phyloP scores from a whole-genome alignment of 805 yeast genomes.

The Kuraishia ogatae region DNA sequence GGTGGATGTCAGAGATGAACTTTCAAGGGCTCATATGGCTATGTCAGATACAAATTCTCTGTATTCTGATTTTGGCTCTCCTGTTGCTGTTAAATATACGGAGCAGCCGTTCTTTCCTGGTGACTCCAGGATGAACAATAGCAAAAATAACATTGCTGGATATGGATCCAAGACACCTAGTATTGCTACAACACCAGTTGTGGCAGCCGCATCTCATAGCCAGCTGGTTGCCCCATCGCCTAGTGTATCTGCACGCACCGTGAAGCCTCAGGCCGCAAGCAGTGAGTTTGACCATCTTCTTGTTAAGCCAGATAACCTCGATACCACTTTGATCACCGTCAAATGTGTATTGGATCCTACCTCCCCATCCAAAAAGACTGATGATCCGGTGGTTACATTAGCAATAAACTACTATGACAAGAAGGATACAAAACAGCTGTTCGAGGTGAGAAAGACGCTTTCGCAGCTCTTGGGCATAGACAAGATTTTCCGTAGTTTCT shows the following conservation, averaged over 20 bases:
- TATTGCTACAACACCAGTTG: background rate
- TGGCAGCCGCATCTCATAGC: background rate
- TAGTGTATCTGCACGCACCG: background rate
- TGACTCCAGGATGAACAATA: background rate
- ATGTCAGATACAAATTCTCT: background rate
- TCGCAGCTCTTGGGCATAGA: constrained; percentile 57
- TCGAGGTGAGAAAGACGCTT: constrained; percentile 62
- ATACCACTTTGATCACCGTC: constrained; percentile 20
- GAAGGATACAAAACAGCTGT: constrained; percentile 48
- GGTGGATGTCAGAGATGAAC: background rate
- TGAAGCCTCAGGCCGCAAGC: background rate
- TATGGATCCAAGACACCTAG: background rate
- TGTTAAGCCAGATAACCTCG: constrained; percentile 14
- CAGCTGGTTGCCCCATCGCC: background rate
- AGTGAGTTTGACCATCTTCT: background rate
- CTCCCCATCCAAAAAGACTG: constrained; percentile 28
- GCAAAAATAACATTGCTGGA: background rate
- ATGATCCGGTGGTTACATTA: constrained; percentile 54
- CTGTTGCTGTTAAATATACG: background rate
- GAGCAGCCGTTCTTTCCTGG: background rate
- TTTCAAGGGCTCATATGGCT: background rate
- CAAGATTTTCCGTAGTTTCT: constrained; percentile 42
- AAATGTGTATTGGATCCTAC: constrained; percentile 20
- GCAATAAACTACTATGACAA: constrained; percentile 53
- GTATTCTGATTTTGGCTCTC: background rate